Evolutionary conservation across 2,329 filamentous ascomycete genomes (phyloP).

Genomic region (Monilinia vaccinii-corymbosi): DNA sequence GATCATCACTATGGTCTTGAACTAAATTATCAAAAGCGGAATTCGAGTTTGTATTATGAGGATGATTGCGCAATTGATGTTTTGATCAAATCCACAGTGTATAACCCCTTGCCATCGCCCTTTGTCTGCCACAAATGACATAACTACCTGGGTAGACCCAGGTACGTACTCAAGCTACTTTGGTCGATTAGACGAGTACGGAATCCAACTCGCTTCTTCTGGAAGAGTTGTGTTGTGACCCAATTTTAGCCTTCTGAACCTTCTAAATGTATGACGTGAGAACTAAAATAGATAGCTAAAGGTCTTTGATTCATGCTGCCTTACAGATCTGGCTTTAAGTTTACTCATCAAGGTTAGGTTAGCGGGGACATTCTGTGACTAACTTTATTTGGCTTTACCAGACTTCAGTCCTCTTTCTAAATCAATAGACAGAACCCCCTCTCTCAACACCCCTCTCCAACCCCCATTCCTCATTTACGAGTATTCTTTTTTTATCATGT

Average conservation of each 20-base stretch:
- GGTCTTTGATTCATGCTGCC: background rate
- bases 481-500: conserved; percentile 5
- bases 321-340: background rate
- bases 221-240: background rate
- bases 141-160: background rate
- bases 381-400: background rate
- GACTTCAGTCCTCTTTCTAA: conserved; percentile 4
- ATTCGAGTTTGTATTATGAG: background rate
- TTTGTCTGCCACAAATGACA: background rate
- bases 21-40: background rate
- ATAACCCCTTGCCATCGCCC: background rate
- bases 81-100: background rate
- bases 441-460: background rate
- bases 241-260: too few species aligned
- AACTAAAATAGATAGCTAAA: background rate
- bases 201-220: background rate
- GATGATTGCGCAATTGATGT: background rate
- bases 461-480: background rate
- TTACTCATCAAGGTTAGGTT: background rate
- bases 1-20: background rate
- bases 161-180: background rate
- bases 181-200: background rate
- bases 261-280: background rate
- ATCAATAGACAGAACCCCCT: conserved; percentile 1
- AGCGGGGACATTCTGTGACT: conserved; percentile 10